Percentiles rank a stretch among this genome's conserved stretches.
Evolutionary conservation across 495 filamentous ascomycete genomes (phyloP).

Genomic region (Cercophora sp.): DNA sequence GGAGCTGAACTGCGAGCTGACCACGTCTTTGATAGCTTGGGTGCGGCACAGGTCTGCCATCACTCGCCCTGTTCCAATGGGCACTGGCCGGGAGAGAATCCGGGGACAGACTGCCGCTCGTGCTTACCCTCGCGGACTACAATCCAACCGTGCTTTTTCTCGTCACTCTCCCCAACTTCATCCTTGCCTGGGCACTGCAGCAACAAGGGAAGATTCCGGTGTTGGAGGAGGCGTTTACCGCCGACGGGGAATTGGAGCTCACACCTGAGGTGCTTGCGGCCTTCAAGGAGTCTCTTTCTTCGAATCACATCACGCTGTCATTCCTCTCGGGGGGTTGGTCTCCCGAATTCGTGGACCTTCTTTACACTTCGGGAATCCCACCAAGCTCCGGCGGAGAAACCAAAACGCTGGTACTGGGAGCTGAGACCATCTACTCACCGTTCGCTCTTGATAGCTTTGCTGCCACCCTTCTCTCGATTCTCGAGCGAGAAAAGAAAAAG

Average conservation of each 20-base stretch:
- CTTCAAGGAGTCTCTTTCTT: conserved; percentile 58
- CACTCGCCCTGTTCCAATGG: conserved; percentile 69
- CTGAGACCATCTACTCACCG: conserved; percentile 94
- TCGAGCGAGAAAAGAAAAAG: conserved; percentile 50
- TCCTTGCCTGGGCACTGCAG: conserved; percentile 71
- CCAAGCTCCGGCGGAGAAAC: conserved; percentile 16
- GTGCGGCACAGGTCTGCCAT: conserved; percentile 85
- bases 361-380: conserved; percentile 31
- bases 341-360: conserved; percentile 57
- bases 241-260: conserved; percentile 71
- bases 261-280: conserved; percentile 55
- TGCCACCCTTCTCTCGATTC: conserved; percentile 60
- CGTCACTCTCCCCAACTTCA: conserved; percentile 82
- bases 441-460: conserved; percentile 69
- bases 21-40: conserved; percentile 62
- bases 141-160: conserved; percentile 80
- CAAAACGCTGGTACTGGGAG: conserved; percentile 64
- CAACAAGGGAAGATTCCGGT: conserved; percentile 26
- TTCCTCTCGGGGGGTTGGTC: conserved; percentile 88
- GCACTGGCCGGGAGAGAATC: conserved; percentile 41
- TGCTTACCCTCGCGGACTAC: conserved; percentile 82
- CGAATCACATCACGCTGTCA: conserved; percentile 55
- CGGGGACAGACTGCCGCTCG: conserved; percentile 34
- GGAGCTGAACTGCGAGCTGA: conserved; percentile 16
- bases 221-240: conserved; percentile 37